A percentile compares a stretch with the other conserved stretches of the same genome.
Conservation (phyloP, 768 basidiomycete species). For the Stropharia rugosoannulata region DNA sequence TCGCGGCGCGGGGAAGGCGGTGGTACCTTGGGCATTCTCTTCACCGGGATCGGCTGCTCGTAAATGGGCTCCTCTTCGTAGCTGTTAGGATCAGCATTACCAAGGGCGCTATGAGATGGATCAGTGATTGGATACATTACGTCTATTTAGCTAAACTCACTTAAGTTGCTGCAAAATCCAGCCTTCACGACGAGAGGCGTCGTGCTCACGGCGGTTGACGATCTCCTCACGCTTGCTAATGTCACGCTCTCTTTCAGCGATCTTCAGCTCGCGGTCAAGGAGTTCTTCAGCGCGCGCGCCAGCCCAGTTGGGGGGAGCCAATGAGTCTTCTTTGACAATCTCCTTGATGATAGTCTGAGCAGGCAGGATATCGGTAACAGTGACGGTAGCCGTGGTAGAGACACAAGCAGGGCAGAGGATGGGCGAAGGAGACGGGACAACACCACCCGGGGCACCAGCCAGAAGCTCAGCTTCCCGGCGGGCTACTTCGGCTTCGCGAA, state of each 20-base stretch:
- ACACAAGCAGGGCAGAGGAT: slow-evolving; percentile 57
- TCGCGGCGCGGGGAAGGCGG: slow-evolving; percentile 83
- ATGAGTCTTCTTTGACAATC: slow-evolving; percentile 77
- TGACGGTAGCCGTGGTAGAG: slow-evolving; percentile 49
- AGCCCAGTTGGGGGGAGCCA: slow-evolving; percentile 82
- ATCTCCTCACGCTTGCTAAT: slow-evolving; percentile 84
- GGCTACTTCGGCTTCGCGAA: slow-evolving; percentile 86
- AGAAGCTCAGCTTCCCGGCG: slow-evolving; percentile 86
- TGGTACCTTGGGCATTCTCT: slow-evolving; percentile 90
- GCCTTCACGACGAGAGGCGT: slow-evolving; percentile 80
- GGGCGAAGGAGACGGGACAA: slow-evolving; percentile 56
- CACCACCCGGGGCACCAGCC: slow-evolving; percentile 80
- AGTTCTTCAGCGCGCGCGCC: slow-evolving; percentile 76
- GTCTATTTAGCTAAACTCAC: slow-evolving; percentile 36
- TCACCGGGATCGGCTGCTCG: slow-evolving; percentile 50
- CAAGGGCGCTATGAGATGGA: slow-evolving; percentile 49
- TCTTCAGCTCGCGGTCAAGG: slow-evolving; percentile 81
- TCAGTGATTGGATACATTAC: background rate
- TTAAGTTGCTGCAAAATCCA: slow-evolving; percentile 95
- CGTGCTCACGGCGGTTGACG: slow-evolving; percentile 83
- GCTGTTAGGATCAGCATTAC: slow-evolving; percentile 60
- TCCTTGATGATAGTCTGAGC: slow-evolving; percentile 86
- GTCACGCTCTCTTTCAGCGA: slow-evolving; percentile 83
- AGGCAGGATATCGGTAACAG: slow-evolving; percentile 55
- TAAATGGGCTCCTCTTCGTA: slow-evolving; percentile 84